Conservation (phyloP, 371 early-diverging fungal genomes). For the Batkoa obscura region DNA sequence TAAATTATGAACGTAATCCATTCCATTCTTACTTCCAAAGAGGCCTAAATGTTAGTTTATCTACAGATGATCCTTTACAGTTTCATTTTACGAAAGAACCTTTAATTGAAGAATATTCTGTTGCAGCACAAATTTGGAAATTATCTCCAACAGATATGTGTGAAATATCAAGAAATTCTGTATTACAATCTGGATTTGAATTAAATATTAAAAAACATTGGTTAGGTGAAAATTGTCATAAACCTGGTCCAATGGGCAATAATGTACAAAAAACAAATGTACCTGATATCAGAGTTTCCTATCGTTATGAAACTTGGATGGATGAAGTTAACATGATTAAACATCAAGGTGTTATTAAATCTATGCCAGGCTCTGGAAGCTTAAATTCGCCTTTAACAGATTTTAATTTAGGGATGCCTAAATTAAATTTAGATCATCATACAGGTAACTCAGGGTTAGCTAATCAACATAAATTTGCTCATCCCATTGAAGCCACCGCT, state of each 20-base stretch:
- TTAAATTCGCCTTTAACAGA: not conserved
- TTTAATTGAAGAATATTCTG: conserved; percentile 96
- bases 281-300: conserved; percentile 76
- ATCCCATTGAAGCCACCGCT: not conserved
- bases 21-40: conserved; percentile 86
- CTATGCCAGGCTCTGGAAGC: not conserved
- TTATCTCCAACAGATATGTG: conserved; percentile 90
- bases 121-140: conserved; percentile 98
- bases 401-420: not conserved
- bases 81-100: conserved; percentile 98
- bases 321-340: conserved; percentile 50
- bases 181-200: conserved; percentile 89
- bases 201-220: conserved; percentile 77
- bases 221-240: conserved; percentile 67
- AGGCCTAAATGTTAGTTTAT: conserved; percentile 88
- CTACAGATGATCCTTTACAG: conserved; percentile 97
- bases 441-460: not conserved
- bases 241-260: conserved; percentile 68
- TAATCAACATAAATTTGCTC: not conserved
- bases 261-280: conserved; percentile 92
- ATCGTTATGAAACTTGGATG: conserved; percentile 65
- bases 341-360: too few relatives aligned
- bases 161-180: conserved; percentile 90
- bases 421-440: not conserved
- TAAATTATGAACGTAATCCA: conserved; percentile 93